These are phyloP conservation scores for Chloridella minuta DNA, from an alignment of 352 stramenopile genomes.

Conservation along the genomic window DNA sequence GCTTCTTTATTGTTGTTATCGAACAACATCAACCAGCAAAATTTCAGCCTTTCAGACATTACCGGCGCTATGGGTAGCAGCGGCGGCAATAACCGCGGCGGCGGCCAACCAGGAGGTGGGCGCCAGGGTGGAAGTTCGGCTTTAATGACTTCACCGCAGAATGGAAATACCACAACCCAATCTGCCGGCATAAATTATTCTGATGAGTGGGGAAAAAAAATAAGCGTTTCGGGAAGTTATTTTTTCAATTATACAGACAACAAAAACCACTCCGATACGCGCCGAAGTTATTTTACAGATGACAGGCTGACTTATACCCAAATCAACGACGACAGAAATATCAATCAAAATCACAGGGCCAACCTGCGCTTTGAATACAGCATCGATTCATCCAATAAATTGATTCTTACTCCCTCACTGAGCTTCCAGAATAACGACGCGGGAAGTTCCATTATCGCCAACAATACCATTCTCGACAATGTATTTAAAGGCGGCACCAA, in stretches of 20 bases:
- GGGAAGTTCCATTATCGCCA: background rate
- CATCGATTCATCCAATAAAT: background rate
- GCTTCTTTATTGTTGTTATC: background rate
- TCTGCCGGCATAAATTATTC: background rate
- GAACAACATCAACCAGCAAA: constrained; percentile 2
- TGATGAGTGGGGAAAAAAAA: background rate
- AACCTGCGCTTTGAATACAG: background rate
- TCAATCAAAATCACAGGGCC: background rate
- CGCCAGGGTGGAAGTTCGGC: background rate
- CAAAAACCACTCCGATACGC: background rate
- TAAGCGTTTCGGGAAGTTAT: background rate
- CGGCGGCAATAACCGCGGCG: background rate
- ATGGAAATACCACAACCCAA: background rate
- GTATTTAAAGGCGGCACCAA: background rate
- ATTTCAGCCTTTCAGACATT: background rate
- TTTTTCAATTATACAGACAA: background rate
- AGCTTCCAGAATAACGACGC: background rate
- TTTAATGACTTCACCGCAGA: background rate
- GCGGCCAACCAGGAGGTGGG: background rate
- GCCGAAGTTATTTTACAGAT: background rate
- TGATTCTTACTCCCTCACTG: background rate
- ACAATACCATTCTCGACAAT: background rate
- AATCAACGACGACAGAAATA: background rate
- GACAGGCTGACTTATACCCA: background rate
- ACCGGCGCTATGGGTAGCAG: background rate